These are phyloP conservation scores for Miscanthus sacchariflorus DNA, from an alignment of 202 grass and related monocot genomes.

Conservation along the genomic window DNA sequence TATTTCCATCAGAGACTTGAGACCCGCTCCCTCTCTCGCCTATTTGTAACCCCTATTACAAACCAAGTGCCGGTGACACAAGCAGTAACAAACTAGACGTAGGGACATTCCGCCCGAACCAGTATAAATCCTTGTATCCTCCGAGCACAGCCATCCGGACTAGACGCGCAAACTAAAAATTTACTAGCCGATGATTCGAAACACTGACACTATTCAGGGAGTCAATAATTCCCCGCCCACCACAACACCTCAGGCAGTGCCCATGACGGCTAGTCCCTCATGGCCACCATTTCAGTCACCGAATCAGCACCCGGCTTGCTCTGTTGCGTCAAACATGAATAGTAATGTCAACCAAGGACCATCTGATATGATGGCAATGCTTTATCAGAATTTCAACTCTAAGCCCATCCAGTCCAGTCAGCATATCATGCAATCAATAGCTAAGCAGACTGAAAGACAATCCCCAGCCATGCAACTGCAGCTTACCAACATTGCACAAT, in stretches of 20 bases:
- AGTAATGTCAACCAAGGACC: neutral
- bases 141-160: no score
- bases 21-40: no score
- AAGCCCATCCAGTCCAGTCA: constrained; percentile 2
- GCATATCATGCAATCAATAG: neutral
- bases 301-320: neutral
- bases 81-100: no score
- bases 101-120: no score
- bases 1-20: no score
- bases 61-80: no score
- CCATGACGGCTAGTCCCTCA: neutral
- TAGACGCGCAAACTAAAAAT: no score
- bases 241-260: neutral
- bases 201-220: neutral
- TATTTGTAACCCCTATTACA: no score
- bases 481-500: neutral
- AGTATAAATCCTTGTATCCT: no score
- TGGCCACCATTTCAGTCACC: neutral
- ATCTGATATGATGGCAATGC: neutral
- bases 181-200: no score
- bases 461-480: neutral
- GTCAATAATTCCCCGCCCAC: neutral
- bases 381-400: constrained; percentile 2
- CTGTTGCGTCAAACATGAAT: neutral
- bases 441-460: constrained; percentile 2